Evolutionary conservation across 139 green algal genomes (phyloP), one percentile per base, ranked within the genome.

Genomic region (Marvania coccoides): DNA sequence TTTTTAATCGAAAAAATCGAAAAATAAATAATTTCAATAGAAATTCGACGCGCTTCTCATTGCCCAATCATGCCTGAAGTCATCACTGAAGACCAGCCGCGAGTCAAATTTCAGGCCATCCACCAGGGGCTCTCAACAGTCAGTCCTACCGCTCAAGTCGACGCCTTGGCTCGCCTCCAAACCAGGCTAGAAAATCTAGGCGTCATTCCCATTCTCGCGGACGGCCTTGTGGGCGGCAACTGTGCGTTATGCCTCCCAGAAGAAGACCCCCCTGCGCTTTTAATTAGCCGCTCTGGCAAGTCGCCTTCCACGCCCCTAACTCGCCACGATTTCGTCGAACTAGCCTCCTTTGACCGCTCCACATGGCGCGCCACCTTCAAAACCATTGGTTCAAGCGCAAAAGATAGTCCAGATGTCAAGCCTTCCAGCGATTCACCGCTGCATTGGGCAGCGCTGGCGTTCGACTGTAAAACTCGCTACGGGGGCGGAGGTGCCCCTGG

Each of bases 191-290:
- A 74, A 15, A 13, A 15, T 5, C 35, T n/a, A 5, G 58, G 58
- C 31, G 46, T 70, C n/a, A 40, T 74, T 0, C 67, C 67, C 1
- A 51, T 70, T 12, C n/a, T 74, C 4, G 38, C 67, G n/a, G 67
- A 74, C 46, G 67, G 67, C n/a, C 58, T 74, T 13, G 67, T 70
- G n/a, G 67, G 36, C 6, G 67, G 67, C 33, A 74, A 74, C 58
- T 74, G 67, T 39, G 57, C 58, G 1, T 30, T 69, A 4, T 29
- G 45, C 8, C 31, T 12, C 3, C 30, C 14, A 51, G 2, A 3
- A 28, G 24, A 8, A 8, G 3, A 47, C n/a, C n/a, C 13, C 5
- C 15, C 10, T 23, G 13, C 35, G 26, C 28, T 45, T 4, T 24
- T 69, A 15, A 23, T 67, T 2, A 70, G 57, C 23, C 38, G 55